phyloP scores from a whole-genome alignment of 2,329 filamentous ascomycete genomes.

The Apiospora malaysiana region DNA sequence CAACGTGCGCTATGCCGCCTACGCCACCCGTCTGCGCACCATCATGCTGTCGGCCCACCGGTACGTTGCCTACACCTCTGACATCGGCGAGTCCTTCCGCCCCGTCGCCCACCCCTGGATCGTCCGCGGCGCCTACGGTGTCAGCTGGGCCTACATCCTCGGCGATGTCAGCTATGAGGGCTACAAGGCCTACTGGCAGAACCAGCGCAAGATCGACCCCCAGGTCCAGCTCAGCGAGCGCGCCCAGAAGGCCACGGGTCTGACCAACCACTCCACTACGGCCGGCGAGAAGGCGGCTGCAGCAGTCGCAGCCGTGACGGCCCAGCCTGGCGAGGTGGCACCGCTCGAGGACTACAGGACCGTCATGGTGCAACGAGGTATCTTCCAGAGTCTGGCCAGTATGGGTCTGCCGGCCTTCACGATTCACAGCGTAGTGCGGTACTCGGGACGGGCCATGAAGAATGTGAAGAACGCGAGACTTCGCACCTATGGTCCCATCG shows the following conservation, averaged over 20 bases:
- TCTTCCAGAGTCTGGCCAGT: slow-evolving; percentile 89
- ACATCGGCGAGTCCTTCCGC: slow-evolving; percentile 95
- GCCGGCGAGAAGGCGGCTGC: slow-evolving; percentile 41
- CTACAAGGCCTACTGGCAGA: slow-evolving; percentile 91
- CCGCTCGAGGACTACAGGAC: slow-evolving; percentile 88
- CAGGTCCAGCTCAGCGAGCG: slow-evolving; percentile 59
- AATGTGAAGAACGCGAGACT: slow-evolving; percentile 75
- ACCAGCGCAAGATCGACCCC: slow-evolving; percentile 77
- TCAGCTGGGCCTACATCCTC: slow-evolving; percentile 91
- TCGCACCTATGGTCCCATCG: slow-evolving; percentile 89
- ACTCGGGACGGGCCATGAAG: slow-evolving; percentile 87
- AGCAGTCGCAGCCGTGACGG: slow-evolving; percentile 51
- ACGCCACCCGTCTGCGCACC: slow-evolving; percentile 83
- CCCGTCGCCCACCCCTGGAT: slow-evolving; percentile 87
- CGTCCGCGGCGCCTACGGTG: slow-evolving; percentile 82
- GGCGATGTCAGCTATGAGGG: slow-evolving; percentile 93
- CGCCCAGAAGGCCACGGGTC: slow-evolving; percentile 55
- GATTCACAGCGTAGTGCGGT: slow-evolving; percentile 90
- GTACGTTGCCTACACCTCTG: slow-evolving; percentile 96
- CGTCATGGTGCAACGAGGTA: slow-evolving; percentile 87
- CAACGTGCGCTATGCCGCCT: slow-evolving; percentile 88
- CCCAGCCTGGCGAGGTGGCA: neutral
- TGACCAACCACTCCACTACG: slow-evolving; percentile 42
- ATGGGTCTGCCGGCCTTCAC: slow-evolving; percentile 96
- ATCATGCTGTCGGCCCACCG: slow-evolving; percentile 90